Base-by-base conservation (phyloP, 331 rosid genomes). In the Erythrophleum ivorense region DNA sequence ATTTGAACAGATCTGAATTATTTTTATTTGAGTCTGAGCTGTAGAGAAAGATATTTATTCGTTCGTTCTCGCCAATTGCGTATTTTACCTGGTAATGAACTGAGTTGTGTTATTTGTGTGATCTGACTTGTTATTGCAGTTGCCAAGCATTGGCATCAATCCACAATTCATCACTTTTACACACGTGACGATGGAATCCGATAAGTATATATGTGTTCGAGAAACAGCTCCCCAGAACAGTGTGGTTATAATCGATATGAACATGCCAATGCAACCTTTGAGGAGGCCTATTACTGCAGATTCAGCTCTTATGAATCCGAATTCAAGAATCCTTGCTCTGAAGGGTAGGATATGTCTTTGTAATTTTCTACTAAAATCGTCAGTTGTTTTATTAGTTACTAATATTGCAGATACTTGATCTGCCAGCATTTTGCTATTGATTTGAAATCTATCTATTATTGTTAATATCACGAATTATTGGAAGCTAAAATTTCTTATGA, bases 261-360 rank as follows among this genome's bases (percentile, higher is more conserved):
- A 71, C 78, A 87, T 92, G 98, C 99, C 99, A 29, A 92, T 81
- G 85, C 99, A 96, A 34, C 99, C 99, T 31, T 80, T 96, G 90
- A 94, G 99, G 92, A 90, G 99, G 91, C 98, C 99, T 57, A 94
- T 96, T 69, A 96, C 99, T 2, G 99, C 99, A 0, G 99, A 96
- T 86, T 96, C 99, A 0, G 98, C 99, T n/a, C 97, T 94, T 11
- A 96, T 96, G 99, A 96, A 96, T 92, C 99, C 99, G 0, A 96
- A 96, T 89, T 91, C 97, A 4, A 92, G 97, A 88, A 92, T 96
- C 70, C 96, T 96, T 83, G 98, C 99, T 45, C 75, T 96, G 87
- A 96, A 96, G 94, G 99, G 99, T 96, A 74, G 57, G 87, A 43
- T 71, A 21, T 72, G 34, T n/a, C 53, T 58, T 53, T 24, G 40